These are phyloP conservation scores for Daldinia childiae DNA, from an alignment of 495 filamentous ascomycete species.

Conservation along the genomic window DNA sequence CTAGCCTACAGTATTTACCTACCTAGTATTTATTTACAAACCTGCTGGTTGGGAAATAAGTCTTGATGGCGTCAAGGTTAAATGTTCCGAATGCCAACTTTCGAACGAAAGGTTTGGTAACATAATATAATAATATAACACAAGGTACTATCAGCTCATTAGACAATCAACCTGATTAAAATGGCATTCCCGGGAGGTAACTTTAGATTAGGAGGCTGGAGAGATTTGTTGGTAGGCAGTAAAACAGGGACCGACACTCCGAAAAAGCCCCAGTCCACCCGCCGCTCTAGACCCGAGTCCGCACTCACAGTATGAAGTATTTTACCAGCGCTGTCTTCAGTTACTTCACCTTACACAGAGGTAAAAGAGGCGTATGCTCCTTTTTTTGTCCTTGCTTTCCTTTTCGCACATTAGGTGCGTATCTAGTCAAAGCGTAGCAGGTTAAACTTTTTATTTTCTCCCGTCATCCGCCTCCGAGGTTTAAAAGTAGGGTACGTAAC, in stretches of 20 bases:
- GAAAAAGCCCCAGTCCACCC: constrained; percentile 33
- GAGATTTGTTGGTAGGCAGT: constrained; percentile 23
- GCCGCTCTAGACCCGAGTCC: constrained; percentile 40
- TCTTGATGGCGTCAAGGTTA: neutral
- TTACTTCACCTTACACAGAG: neutral
- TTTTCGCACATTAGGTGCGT: constrained; percentile 12
- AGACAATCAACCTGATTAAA: constrained; percentile 13
- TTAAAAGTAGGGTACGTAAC: constrained; percentile 5
- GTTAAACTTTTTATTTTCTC: constrained; percentile 24
- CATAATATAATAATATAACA: constrained; percentile 5
- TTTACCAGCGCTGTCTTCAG: neutral
- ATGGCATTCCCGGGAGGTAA: constrained; percentile 7
- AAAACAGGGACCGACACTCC: constrained; percentile 44
- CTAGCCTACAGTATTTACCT: neutral
- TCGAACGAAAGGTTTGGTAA: neutral
- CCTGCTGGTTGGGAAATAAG: neutral
- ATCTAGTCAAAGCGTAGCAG: constrained; percentile 16
- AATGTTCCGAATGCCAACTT: neutral
- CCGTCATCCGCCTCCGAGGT: constrained; percentile 13
- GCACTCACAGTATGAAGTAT: constrained; percentile 28
- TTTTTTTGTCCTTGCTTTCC: neutral
- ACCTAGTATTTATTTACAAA: neutral
- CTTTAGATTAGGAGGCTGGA: constrained; percentile 15
- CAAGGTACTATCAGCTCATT: neutral
- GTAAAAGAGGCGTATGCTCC: constrained; percentile 2